Evolutionary conservation across 306 rosid genomes (phyloP).

Genomic region (Crataegus laevigata): DNA sequence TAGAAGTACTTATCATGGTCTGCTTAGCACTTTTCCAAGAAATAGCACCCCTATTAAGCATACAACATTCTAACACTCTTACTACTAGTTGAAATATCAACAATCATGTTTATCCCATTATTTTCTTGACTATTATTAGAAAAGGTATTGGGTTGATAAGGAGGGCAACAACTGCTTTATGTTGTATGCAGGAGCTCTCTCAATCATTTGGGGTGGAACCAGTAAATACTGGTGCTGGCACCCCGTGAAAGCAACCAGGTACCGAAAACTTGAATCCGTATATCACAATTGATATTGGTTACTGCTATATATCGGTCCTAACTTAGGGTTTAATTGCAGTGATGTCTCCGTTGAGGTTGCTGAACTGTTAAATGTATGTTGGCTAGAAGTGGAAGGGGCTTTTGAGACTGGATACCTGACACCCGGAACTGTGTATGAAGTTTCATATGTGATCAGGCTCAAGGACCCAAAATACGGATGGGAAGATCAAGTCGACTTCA

Average conservation of each 20-base stretch:
- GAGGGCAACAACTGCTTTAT: constrained; percentile 45
- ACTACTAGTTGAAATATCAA: not conserved
- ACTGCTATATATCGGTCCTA: not conserved
- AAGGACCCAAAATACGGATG: constrained; percentile 44
- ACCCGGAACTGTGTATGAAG: constrained; percentile 44
- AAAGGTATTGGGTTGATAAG: constrained; percentile 30
- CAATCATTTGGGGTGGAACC: constrained; percentile 43
- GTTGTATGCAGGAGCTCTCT: constrained; percentile 58
- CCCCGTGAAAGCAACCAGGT: constrained; percentile 37
- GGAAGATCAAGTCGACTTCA: constrained; percentile 51
- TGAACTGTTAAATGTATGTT: constrained; percentile 48
- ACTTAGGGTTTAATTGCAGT: constrained; percentile 28
- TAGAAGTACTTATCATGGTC: too few species aligned
- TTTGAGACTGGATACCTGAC: constrained; percentile 47
- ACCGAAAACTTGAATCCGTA: not conserved
- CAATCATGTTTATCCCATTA: not conserved
- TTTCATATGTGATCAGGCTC: constrained; percentile 43
- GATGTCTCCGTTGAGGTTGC: constrained; percentile 37
- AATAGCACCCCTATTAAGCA: too few species aligned
- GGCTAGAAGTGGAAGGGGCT: constrained; percentile 61
- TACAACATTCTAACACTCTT: too few species aligned
- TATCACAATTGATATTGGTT: not conserved
- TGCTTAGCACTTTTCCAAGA: too few species aligned
- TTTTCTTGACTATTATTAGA: not conserved
- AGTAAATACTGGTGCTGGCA: constrained; percentile 47